phyloP scores from a whole-genome alignment of 352 stramenopile species.

The Phytophthora pisi region DNA sequence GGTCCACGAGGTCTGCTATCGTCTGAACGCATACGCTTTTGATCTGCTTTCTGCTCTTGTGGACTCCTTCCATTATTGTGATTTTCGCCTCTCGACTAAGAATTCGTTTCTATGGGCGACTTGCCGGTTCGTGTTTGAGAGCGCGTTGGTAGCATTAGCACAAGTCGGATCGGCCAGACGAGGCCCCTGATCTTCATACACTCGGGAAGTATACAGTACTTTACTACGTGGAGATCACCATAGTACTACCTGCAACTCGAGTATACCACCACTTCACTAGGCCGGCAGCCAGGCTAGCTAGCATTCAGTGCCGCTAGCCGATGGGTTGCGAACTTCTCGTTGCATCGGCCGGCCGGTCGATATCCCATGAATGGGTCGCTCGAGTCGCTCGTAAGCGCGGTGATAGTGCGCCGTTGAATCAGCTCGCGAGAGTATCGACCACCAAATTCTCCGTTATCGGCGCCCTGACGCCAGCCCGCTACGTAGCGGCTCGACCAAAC shows the following conservation, averaged over 20 bases:
- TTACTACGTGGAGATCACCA: background rate
- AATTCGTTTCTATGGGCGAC: background rate
- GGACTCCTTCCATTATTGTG: background rate
- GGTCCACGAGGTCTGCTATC: conserved; percentile 5
- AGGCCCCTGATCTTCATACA: background rate
- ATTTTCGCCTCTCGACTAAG: background rate
- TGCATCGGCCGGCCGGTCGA: background rate
- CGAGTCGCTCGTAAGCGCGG: background rate
- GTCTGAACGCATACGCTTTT: conserved; percentile 9
- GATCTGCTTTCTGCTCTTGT: background rate
- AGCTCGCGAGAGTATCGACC: conserved; percentile 5
- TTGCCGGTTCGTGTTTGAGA: background rate
- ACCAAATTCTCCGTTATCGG: conserved; percentile 11
- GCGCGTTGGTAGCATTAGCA: background rate
- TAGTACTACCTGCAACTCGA: background rate
- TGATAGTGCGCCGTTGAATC: background rate
- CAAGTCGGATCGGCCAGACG: background rate
- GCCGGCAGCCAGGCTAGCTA: background rate
- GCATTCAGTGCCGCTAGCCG: background rate
- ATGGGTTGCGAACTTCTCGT: background rate
- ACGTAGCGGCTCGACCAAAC: conserved; percentile 14
- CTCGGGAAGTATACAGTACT: too few species aligned
- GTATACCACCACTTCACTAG: background rate
- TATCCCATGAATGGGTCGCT: background rate
- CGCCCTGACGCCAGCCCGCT: background rate